Base-by-base conservation (phyloP, 2,329 filamentous ascomycete species). In the Aspergillus flavus region DNA sequence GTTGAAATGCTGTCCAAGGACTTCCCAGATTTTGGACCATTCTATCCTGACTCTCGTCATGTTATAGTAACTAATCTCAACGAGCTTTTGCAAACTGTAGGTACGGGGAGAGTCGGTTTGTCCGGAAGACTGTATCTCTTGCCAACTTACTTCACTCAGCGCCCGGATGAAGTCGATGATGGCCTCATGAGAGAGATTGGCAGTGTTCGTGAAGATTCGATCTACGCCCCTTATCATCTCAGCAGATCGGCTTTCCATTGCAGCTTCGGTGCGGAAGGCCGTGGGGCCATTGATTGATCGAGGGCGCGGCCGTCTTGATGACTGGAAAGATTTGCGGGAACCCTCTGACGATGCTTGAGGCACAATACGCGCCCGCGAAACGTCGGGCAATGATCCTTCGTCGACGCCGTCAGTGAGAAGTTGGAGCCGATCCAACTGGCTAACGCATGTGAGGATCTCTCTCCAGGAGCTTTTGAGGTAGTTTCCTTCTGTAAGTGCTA, bases 51-150 rank as follows among this genome's bases (percentile, higher is more conserved):
- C 94, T 83, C 95, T 89, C 63, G 92, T 93, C 95, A 99, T 99
- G 82, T 99, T 99, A 87, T 99, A 99, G 79, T 97, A 97, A 77
- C 93, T 96, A 78, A 99, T 98, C 79, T 99, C 95, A 19, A 99
- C 96, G 66, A 99, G 87, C 79, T 99, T 99, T 75, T 99, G 95
- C 65, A 99, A 82, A 80, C 94, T 97, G 84, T 97, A 99, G 10
- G 94, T 99, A 60, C 96, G 89, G 12, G 95, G 95, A 26, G 93
- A 96, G 64, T 99, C 95, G 73, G 94, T 97, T 61, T 94, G 92
- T 0, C 95, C 95, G 0, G 95, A 98, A 4, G 95, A 96, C 75
- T 96, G 94, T 73, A 99, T 99, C 78, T 99, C 95, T 73, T 98
- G 94, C 95, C 95, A 98, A 78, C 94, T 98, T 68, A 99, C 94